Base-by-base conservation (phyloP, 2,329 filamentous ascomycete genomes). In the Cladophialophora psammophila region DNA sequence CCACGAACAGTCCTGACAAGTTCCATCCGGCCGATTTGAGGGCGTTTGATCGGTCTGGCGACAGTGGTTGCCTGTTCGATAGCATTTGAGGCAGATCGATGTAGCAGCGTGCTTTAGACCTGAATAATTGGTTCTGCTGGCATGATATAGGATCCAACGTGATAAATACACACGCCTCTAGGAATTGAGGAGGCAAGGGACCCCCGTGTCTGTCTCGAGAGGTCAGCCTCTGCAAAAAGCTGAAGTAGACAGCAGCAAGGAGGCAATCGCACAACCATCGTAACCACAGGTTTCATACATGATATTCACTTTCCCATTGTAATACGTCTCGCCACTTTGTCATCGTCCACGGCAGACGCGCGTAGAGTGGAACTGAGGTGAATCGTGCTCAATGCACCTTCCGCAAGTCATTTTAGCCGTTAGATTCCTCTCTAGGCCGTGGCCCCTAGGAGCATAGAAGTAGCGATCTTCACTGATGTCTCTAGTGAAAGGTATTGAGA, bases 251-350 rank as follows among this genome's bases (percentile, higher is more conserved):
- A 26, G 42, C 31, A 31, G 15, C 35, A 15, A 13, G 10, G 34
- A 38, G 31, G 15, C 48, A 54, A 5, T 54, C 48, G 20, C 48
- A 40, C 38, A 45, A 1, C 34, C 15, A 55, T 55, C 34, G 10
- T 15, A 60, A 20, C 50, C 20, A 45, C 40, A 59, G 34, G 38
- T 32, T 32, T 20, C 13, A 18, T 34, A 9, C 26, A 54, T 40
- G 18, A 53, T 40, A 26, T 60, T 48, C 48, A 38, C 40, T 10
- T 35, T 45, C 35, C 58, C 58, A n/a, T 58, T 18, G 42, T 36
- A 66, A 56, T 38, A 66, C 18, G 36, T 52, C 32, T 36, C 35
- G 26, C 42, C 50, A 6, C 15, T 9, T 45, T 45, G 15, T 7
- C n/a, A 45, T 18, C n/a, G 40, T 45, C 15, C 15, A 45, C 40